Conservation (phyloP, 371 early-diverging fungal genomes). For the Gilbertella persicaria region DNA sequence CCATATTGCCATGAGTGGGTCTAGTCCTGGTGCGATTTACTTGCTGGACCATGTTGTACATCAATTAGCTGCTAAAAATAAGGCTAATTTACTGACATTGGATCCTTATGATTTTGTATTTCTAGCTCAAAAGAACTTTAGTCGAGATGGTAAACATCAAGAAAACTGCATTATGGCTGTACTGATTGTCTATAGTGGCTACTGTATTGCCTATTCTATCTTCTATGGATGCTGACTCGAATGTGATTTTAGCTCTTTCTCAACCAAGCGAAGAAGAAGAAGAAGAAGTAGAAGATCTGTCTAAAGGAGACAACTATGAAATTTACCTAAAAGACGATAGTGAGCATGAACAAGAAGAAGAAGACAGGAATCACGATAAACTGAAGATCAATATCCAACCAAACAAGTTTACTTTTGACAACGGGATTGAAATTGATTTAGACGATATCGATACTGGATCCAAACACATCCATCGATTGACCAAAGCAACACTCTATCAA, state of each 20-base stretch:
- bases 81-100: slow-evolving; percentile 36
- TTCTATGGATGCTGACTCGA: slow-evolving; percentile 14
- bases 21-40: slow-evolving; percentile 38
- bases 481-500: slow-evolving; percentile 3
- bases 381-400: slow-evolving; percentile 5
- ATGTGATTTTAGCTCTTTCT: slow-evolving; percentile 19
- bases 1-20: slow-evolving; percentile 31
- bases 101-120: slow-evolving; percentile 53
- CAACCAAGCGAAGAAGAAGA: slow-evolving; percentile 3
- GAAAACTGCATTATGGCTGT: no score
- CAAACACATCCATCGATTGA: slow-evolving; percentile 5
- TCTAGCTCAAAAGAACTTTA: slow-evolving; percentile 42
- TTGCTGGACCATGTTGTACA: slow-evolving; percentile 39
- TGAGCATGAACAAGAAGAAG: slow-evolving; percentile 7
- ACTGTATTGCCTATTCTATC: slow-evolving; percentile 20
- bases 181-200: no score
- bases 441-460: slow-evolving; percentile 1
- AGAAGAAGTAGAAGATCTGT: slow-evolving; percentile 3
- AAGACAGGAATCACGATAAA: neutral
- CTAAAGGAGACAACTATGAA: slow-evolving; percentile 1
- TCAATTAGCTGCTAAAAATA: slow-evolving; percentile 24
- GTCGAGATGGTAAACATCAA: slow-evolving; percentile 21
- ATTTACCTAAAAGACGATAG: slow-evolving; percentile 7
- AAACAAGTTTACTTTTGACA: neutral
- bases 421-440: slow-evolving; percentile 10